Evolutionary conservation across 164 flowering plant genomes (phyloP).

Genomic region (Umbilicus rupestris): DNA sequence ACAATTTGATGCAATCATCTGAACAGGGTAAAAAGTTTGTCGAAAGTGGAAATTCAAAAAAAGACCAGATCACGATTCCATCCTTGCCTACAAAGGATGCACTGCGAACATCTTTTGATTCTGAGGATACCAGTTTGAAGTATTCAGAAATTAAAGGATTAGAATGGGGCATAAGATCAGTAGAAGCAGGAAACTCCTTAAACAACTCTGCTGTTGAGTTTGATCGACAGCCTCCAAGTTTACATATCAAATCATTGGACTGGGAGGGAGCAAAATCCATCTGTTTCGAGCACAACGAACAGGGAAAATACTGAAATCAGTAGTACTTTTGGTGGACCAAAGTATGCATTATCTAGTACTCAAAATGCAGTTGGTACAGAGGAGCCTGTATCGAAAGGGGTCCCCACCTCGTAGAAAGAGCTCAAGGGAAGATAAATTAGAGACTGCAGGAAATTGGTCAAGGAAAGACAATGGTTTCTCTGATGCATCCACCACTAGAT

Average conservation of each 20-base stretch:
- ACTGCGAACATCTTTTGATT: slow-evolving; percentile 28
- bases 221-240: slow-evolving; percentile 35
- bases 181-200: slow-evolving; percentile 45
- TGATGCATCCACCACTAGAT: slow-evolving; percentile 29
- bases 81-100: slow-evolving; percentile 40
- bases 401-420: slow-evolving; percentile 85
- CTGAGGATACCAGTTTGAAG: slow-evolving; percentile 41
- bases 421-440: slow-evolving; percentile 61
- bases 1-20: slow-evolving; percentile 2
- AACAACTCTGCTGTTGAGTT: slow-evolving; percentile 30
- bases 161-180: slow-evolving; percentile 42
- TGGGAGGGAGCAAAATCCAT: slow-evolving; percentile 41
- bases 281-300: slow-evolving; percentile 31
- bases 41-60: slow-evolving; percentile 77
- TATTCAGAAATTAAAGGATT: slow-evolving; percentile 39
- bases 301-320: slow-evolving; percentile 41
- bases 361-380: slow-evolving; percentile 37
- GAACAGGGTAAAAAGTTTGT: slow-evolving; percentile 86
- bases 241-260: slow-evolving; percentile 28
- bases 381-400: slow-evolving; percentile 66
- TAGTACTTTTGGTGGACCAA: slow-evolving; percentile 34
- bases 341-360: slow-evolving; percentile 23
- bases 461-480: slow-evolving; percentile 41
- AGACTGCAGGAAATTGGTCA: slow-evolving; percentile 45
- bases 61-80: slow-evolving; percentile 44